A percentile compares a stretch with the other conserved stretches of the same genome.
These are phyloP conservation scores for Rauvolfia tetraphylla DNA, from an alignment of 257 asterid genomes.

Conservation along the genomic window DNA sequence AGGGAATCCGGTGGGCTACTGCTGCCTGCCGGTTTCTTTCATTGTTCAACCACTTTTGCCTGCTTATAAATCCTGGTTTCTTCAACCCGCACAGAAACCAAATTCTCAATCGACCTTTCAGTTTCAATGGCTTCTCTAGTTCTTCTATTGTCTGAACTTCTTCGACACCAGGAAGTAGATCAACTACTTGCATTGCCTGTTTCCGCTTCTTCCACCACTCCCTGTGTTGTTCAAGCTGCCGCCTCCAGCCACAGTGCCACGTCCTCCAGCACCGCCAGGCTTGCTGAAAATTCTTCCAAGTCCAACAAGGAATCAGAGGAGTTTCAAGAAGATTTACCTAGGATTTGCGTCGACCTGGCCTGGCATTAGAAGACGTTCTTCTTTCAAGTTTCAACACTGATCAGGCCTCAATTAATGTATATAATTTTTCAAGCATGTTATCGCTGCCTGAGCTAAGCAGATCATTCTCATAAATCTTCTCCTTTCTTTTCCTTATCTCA, in stretches of 20 bases:
- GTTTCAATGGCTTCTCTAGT: slow-evolving; percentile 57
- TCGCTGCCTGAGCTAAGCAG: neutral
- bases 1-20: slow-evolving; percentile 12
- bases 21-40: neutral
- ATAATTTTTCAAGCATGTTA: neutral
- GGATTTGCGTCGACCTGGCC: slow-evolving; percentile 27
- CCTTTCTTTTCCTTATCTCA: neutral
- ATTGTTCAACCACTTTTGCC: slow-evolving; percentile 11
- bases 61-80: slow-evolving; percentile 5
- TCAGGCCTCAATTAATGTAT: neutral
- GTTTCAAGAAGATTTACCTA: slow-evolving; percentile 22
- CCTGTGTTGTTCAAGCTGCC: slow-evolving; percentile 5
- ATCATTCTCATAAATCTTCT: too few relatives aligned
- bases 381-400: neutral
- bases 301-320: slow-evolving; percentile 9
- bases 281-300: slow-evolving; percentile 7
- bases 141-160: slow-evolving; percentile 56
- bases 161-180: slow-evolving; percentile 43
- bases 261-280: neutral
- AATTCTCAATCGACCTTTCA: neutral
- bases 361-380: slow-evolving; percentile 20
- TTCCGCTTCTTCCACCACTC: slow-evolving; percentile 7
- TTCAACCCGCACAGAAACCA: neutral
- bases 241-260: neutral
- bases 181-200: slow-evolving; percentile 22